Base-by-base conservation (phyloP, 495 filamentous ascomycete species). In the Entonaema liquescens region DNA sequence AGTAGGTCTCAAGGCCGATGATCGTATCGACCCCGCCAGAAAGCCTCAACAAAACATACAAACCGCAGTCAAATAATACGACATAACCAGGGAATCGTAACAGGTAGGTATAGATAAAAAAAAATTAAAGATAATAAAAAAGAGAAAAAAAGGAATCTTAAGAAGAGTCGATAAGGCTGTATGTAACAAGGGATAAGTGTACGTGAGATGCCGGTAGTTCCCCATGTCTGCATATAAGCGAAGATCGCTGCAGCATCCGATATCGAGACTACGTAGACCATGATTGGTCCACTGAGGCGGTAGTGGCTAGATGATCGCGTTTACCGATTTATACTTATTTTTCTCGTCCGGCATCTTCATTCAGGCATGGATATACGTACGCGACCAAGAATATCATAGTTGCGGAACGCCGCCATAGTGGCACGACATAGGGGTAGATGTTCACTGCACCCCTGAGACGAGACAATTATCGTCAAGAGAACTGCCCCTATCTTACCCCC, bases 171-270 rank as follows among this genome's bases (percentile, higher is more conserved):
- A 47, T 23, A 47, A 47, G 42, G 42, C 42, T 47, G 42, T 23
- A 47, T 47, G 42, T 21, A 21, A 47, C 17, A 21, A 47, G 19
- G 19, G 21, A 19, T 56, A 21, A 17, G n/a, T 33, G 13, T 35
- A 35, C 15, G 26, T 12, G 25, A 25, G 31, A 72, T 72, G 69
- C 49, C 64, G 69, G 69, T 29, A 72, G 54, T 67, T 59, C 63
- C 33, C 1, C 15, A 55, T 59, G 54, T 54, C 53, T 72, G 69
- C 69, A 72, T 72, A 47, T 49, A 9, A 49, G 68, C 29, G 55
- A 58, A 50, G 58, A 62, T 67, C 62, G 52, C 42, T 62, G 50
- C 44, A 26, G 28, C 47, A 13, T 25, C 59, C 23, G 47, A 49
- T 5, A 64, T 60, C 28, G 28, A 19, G 7, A 17, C 13, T 28